These are phyloP conservation scores for Aspergillus carlsbadensis DNA, from an alignment of 495 filamentous ascomycete genomes.

Conservation along the genomic window DNA sequence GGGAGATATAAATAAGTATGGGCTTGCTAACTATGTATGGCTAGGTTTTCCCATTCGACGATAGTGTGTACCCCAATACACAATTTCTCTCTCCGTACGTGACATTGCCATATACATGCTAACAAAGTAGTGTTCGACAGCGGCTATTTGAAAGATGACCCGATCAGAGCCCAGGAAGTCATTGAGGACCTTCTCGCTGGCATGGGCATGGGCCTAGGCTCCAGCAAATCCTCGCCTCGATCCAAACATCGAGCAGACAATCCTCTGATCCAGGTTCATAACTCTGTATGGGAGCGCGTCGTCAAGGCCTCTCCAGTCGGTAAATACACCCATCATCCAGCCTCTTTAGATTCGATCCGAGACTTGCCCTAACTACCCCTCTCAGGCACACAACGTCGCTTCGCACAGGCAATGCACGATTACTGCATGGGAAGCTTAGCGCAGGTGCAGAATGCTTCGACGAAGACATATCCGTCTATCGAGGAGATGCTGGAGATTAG, in stretches of 20 bases:
- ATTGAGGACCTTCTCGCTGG: slow-evolving; percentile 23
- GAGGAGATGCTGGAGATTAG: slow-evolving; percentile 26
- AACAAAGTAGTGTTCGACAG: slow-evolving; percentile 30
- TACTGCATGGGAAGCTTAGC: slow-evolving; percentile 28
- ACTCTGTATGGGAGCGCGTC: slow-evolving; percentile 23
- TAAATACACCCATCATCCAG: background rate
- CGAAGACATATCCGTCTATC: slow-evolving; percentile 13
- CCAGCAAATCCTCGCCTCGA: too few relatives aligned
- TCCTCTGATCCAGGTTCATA: slow-evolving; percentile 18
- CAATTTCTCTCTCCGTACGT: background rate
- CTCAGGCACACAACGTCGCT: slow-evolving; percentile 24
- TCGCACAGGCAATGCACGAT: slow-evolving; percentile 22
- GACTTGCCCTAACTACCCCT: too few relatives aligned
- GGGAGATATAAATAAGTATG: too few relatives aligned
- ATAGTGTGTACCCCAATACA: slow-evolving; percentile 15
- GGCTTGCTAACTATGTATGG: background rate
- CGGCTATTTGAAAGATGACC: slow-evolving; percentile 24
- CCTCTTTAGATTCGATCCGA: too few relatives aligned
- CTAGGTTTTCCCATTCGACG: slow-evolving; percentile 30
- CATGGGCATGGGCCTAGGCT: slow-evolving; percentile 8
- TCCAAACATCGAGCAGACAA: background rate
- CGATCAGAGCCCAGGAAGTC: slow-evolving; percentile 19
- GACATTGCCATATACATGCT: too few relatives aligned
- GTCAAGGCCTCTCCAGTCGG: slow-evolving; percentile 14
- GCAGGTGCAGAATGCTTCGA: slow-evolving; percentile 23